Base-by-base conservation (phyloP, 176 grass and related monocot genomes). In the Tillandsia leiboldiana region DNA sequence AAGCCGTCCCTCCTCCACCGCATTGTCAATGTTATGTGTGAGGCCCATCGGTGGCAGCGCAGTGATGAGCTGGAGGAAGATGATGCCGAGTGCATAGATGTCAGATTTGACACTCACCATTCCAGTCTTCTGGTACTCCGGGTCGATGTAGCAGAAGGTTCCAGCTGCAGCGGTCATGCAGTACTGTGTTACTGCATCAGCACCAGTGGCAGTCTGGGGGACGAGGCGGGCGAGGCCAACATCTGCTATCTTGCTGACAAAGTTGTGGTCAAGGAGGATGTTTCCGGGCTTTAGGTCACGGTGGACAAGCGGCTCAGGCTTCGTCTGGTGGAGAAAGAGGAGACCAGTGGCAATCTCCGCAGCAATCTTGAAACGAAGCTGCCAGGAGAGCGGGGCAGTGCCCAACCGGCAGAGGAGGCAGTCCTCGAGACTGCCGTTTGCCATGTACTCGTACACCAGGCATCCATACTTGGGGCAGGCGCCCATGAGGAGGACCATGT, bases 141-240 rank as follows among this genome's bases (percentile, higher is more conserved):
- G 91, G 82, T 96, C 91, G 63, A 96, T 96, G 87, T 96, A 96
- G 75, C 87, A 96, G 73, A 96, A 96, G 14, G 90, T 96, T 11
- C 91, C 91, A 0, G 88, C 88, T 0, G 88, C 80, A 11, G 70
- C 80, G 11, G 88, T 96, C 91, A 91, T 90, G 74, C 62, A 65
- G 77, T 82, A 96, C 52, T 88, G 76, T 0, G 82, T 86, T 20
- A 61, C 64, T 5, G 70, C 67, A 13, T 80, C 80, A 6, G 72
- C 91, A 49, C 78, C 59, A 0, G 75, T 76, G n/a, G 33, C 33
- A 42, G 5, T 42, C 33, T 33, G 73, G 12, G 91, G 91, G 26
- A 96, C 85, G 53, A 96, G 83, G 58, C 91, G 83, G 13, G 85
- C 85, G 1, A 96, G 88, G 15, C 91, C 91, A 3, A 96, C 88